Evolutionary conservation across 768 basidiomycete species (phyloP).

Genomic region (Calocera viscosa): DNA sequence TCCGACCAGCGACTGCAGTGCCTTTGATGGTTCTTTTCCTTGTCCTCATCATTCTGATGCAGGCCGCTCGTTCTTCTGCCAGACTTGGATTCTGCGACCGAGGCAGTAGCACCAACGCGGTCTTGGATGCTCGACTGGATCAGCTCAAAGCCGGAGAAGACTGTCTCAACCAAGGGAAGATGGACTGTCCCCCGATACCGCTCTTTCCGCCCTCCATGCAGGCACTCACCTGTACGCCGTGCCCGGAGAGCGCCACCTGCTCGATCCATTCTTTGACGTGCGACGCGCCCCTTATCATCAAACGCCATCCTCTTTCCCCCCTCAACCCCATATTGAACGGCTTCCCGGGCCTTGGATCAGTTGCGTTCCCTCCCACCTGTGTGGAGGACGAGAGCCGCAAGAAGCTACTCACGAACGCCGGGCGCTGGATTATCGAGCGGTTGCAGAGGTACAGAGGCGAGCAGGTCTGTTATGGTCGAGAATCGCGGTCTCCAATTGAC

Average conservation of each 20-base stretch:
- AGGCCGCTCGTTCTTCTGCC: conserved; percentile 26
- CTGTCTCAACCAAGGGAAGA: neutral
- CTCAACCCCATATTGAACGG: conserved; percentile 40
- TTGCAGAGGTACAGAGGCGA: neutral
- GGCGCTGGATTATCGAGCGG: conserved; percentile 1
- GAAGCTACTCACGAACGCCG: conserved; percentile 20
- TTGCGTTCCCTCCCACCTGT: conserved; percentile 65
- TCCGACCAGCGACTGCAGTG: neutral
- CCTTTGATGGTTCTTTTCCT: neutral
- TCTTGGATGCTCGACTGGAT: conserved; percentile 32
- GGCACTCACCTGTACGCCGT: conserved; percentile 57
- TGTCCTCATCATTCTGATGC: neutral
- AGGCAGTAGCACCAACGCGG: conserved; percentile 46
- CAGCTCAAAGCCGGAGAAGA: conserved; percentile 8
- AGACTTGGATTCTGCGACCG: conserved; percentile 66
- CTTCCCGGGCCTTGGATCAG: conserved; percentile 60
- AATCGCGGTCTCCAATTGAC: neutral
- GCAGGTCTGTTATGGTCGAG: neutral
- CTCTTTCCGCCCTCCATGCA: conserved; percentile 40
- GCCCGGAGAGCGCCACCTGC: conserved; percentile 58
- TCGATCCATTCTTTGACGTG: conserved; percentile 46
- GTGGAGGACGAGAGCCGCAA: conserved; percentile 66
- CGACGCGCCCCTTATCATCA: conserved; percentile 53
- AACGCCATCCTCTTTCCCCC: conserved; percentile 41
- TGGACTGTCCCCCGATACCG: conserved; percentile 38